Evolutionary conservation across 495 filamentous ascomycete genomes (phyloP), one percentile per base, ranked within the genome.

Genomic region (Lentithecium fluviatile): DNA sequence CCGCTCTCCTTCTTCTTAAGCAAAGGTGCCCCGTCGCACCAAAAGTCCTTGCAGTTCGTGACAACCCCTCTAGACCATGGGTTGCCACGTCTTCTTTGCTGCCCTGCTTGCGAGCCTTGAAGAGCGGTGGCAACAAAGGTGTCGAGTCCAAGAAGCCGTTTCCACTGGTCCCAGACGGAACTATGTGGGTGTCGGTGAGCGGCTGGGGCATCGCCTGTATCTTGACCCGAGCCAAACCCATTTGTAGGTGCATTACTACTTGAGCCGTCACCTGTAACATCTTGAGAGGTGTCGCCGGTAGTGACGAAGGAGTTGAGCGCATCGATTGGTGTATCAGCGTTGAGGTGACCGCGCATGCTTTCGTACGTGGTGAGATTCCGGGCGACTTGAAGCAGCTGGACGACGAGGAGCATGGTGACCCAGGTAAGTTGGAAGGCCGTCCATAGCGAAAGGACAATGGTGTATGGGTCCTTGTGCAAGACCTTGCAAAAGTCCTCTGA

Each of bases 281-380:
- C 87, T 58, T 82, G 69, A 4, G 79, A 82, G 0, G 84, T 84
- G 38, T 83, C 80, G 3, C 87, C 87, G 0, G 91, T 87, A 1
- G 90, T 86, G 68, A 96, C 81, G 32, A 89, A 89, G 11, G 88
- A 87, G 19, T 84, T 86, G 52, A 96, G 77, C 6, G 87, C 84
- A 54, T 81, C 80, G 24, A 83, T 81, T 69, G 74, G 52, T 67
- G 77, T 64, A 47, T 80, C 71, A 49, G 77, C 74, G 57, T 80
- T 77, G 62, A 85, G 75, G 54, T 90, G 78, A 45, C 88, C 85
- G 52, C 83, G 79, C 91, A 97, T 96, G 64, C 89, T 94, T 69
- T 98, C 94, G 75, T 86, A 97, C 0, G 94, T 98, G 7, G 94
- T 98, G 78, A 93, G 85, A 43, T 91, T 94, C 49, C 91, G 84